These are phyloP conservation scores for Xylariaceae sp. DNA, from an alignment of 2,329 filamentous ascomycete species.

Conservation along the genomic window DNA sequence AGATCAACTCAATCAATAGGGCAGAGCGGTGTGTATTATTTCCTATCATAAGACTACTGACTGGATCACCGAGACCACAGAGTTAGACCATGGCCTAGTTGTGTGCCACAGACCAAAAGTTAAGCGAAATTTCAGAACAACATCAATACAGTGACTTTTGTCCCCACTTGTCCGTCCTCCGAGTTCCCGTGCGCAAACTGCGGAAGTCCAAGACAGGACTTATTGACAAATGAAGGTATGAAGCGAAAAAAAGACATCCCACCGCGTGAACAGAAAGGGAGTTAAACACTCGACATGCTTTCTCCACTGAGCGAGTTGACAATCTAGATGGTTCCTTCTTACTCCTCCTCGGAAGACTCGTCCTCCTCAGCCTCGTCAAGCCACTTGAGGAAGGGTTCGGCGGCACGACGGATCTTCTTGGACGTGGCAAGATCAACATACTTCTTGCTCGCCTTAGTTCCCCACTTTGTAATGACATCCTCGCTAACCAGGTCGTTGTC, in stretches of 20 bases:
- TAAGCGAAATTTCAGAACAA: not conserved
- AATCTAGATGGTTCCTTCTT: not conserved
- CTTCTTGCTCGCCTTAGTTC: constrained; percentile 95
- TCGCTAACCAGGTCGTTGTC: constrained; percentile 88
- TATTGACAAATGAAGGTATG: constrained; percentile 13
- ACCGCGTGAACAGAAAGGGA: not conserved
- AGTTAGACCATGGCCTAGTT: not conserved
- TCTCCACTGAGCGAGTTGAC: not conserved
- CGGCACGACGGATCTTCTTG: constrained; percentile 94
- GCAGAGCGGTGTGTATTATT: constrained; percentile 23
- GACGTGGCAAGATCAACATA: constrained; percentile 89
- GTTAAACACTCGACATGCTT: not conserved
- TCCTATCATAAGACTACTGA: constrained; percentile 16
- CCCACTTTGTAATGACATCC: constrained; percentile 90
- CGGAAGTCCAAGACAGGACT: not conserved
- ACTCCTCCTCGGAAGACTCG: constrained; percentile 68
- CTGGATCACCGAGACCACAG: not conserved
- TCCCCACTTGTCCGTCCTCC: constrained; percentile 2
- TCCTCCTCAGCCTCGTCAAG: constrained; percentile 85
- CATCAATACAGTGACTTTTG: constrained; percentile 11
- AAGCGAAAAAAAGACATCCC: constrained; percentile 9
- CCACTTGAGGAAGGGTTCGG: constrained; percentile 93
- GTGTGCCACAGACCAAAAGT: not conserved
- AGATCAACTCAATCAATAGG: not conserved
- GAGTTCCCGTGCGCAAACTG: not conserved